phyloP scores from a whole-genome alignment of 179 eudicot species.

The Corrigiola litoralis region DNA sequence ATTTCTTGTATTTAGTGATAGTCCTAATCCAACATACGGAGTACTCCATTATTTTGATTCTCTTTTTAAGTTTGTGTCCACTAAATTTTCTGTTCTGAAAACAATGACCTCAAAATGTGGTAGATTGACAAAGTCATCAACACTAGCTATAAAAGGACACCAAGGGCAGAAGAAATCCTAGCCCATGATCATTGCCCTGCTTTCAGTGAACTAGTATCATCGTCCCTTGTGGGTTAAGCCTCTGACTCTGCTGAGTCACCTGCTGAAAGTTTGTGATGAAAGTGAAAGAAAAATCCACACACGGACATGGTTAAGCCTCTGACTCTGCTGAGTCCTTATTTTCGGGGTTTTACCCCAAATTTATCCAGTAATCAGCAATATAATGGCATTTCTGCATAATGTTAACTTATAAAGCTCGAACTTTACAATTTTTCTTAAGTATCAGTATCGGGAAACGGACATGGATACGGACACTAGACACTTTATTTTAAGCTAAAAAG shows the following conservation, averaged over 20 bases:
- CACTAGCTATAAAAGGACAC: not conserved
- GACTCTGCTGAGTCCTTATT: not conserved
- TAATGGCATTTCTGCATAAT: too few species aligned
- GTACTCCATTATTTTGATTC: not conserved
- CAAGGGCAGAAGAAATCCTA: not conserved
- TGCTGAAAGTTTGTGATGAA: not conserved
- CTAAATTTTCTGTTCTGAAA: not conserved
- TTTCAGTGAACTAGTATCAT: conserved; percentile 3
- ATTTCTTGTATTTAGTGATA: conserved; percentile 9
- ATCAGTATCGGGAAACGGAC: too few species aligned
- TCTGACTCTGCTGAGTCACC: not conserved
- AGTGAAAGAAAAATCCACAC: too few species aligned
- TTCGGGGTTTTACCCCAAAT: too few species aligned
- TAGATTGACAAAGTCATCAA: conserved; percentile 9
- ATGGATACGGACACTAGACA: too few species aligned
- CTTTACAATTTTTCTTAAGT: too few species aligned
- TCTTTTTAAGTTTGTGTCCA: not conserved
- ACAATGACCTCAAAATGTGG: conserved; percentile 4
- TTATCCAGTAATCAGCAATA: too few species aligned
- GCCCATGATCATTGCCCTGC: not conserved
- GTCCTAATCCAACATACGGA: conserved; percentile 8
- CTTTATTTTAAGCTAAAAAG: too few species aligned
- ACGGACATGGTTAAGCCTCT: not conserved
- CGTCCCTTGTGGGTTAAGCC: conserved; percentile 4
- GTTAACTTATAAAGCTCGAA: too few species aligned